phyloP scores from a whole-genome alignment of 2,329 filamentous ascomycete species.

The Verruconis gallopava region DNA sequence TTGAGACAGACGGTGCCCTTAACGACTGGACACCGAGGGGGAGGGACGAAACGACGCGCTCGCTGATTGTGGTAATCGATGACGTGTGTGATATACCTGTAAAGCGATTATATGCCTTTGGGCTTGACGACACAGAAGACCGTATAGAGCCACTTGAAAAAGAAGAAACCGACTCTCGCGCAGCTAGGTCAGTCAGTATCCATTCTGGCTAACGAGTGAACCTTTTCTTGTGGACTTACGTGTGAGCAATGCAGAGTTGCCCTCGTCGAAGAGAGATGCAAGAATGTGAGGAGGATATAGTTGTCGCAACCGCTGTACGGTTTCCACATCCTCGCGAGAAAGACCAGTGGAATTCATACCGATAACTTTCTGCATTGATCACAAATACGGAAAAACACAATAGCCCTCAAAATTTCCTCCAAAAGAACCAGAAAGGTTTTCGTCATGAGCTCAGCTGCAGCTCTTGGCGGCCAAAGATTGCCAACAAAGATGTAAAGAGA shows the following conservation, averaged over 20 bases:
- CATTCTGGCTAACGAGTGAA: background rate
- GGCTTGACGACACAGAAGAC: constrained; percentile 2
- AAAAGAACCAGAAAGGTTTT: background rate
- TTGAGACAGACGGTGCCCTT: background rate
- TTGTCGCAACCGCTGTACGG: constrained; percentile 5
- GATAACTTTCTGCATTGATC: background rate
- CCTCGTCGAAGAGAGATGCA: constrained; percentile 4
- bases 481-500: too few species aligned
- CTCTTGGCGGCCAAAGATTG: too few species aligned
- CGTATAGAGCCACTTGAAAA: constrained; percentile 1
- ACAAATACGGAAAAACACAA: background rate
- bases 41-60: background rate
- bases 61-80: constrained; percentile 5
- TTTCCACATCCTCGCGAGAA: constrained; percentile 4
- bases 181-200: background rate
- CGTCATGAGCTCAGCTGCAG: too few species aligned
- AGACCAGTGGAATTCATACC: background rate
- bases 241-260: background rate
- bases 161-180: background rate
- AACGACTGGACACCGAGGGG: background rate
- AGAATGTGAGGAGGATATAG: constrained; percentile 1
- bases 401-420: background rate
- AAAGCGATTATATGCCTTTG: background rate
- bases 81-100: constrained; percentile 3
- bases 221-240: background rate